Percentiles rank a stretch among this genome's conserved stretches.
Conservation (phyloP, 768 basidiomycete species). For the Pholiota microspora region DNA sequence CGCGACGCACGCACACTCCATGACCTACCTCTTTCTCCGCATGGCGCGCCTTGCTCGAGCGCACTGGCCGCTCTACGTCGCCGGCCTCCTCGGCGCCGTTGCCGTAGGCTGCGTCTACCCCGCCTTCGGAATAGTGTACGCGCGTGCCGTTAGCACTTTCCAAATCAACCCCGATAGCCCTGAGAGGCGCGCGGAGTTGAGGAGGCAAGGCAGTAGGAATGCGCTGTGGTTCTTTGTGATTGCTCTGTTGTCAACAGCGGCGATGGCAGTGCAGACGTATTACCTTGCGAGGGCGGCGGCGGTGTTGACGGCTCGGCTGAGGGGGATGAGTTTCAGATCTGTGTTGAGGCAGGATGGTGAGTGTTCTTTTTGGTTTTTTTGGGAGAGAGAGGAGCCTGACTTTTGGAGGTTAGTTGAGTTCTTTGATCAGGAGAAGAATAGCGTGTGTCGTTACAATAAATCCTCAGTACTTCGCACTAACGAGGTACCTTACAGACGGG, state of each 20-base stretch:
- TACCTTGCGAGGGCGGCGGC: conserved; percentile 70
- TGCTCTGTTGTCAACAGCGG: conserved; percentile 59
- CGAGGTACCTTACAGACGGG: conserved; percentile 54
- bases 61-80: conserved; percentile 52
- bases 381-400: no score
- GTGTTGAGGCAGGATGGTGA: conserved; percentile 85
- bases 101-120: conserved; percentile 52
- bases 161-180: conserved; percentile 29
- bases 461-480: not conserved
- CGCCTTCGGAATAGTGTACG: conserved; percentile 69
- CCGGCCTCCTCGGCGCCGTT: conserved; percentile 43
- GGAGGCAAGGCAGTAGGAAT: conserved; percentile 56
- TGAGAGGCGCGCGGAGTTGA: conserved; percentile 34
- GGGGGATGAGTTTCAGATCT: conserved; percentile 71
- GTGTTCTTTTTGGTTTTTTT: conserved; percentile 22
- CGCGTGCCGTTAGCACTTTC: conserved; percentile 57
- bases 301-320: conserved; percentile 64
- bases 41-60: conserved; percentile 62
- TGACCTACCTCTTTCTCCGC: conserved; percentile 65
- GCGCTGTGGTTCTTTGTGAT: conserved; percentile 83
- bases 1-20: conserved; percentile 12
- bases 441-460: conserved; percentile 62
- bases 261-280: conserved; percentile 69
- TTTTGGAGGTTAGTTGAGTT: conserved; percentile 72
- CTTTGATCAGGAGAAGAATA: conserved; percentile 87